Evolutionary conservation across 768 basidiomycete species (phyloP).

Genomic region (Naganishia friedmannii): DNA sequence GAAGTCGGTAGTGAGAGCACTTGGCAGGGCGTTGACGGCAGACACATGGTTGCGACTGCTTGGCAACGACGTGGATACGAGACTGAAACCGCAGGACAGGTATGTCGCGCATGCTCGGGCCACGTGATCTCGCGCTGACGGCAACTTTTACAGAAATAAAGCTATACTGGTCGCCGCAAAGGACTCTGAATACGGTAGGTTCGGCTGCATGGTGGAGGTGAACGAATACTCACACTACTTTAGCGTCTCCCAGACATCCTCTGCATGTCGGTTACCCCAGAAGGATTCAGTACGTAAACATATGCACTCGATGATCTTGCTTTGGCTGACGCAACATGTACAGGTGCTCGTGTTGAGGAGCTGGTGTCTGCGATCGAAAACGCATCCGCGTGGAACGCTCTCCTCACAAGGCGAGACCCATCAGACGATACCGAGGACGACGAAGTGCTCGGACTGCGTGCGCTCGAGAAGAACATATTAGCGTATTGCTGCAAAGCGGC

Average conservation of each 20-base stretch:
- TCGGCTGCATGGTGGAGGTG: too few species aligned
- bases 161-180: constrained; percentile 20
- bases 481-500: constrained; percentile 16
- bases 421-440: constrained; percentile 17
- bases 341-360: constrained; percentile 14
- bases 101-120: background rate
- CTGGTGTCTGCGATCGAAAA: background rate
- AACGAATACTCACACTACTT: background rate
- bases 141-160: background rate
- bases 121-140: background rate
- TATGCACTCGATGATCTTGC: background rate
- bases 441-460: constrained; percentile 5
- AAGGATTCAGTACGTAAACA: background rate
- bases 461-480: constrained; percentile 17
- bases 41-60: constrained; percentile 23
- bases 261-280: constrained; percentile 16
- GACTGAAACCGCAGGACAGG: constrained; percentile 12
- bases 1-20: background rate
- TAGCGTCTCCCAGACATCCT: background rate
- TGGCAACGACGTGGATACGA: background rate
- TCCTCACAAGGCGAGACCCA: background rate
- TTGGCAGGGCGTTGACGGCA: constrained; percentile 3
- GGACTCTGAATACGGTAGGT: constrained; percentile 22
- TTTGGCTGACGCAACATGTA: background rate
- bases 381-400: constrained; percentile 6